Conservation (phyloP, 495 filamentous ascomycete genomes). For the Endocarpon pusillum region DNA sequence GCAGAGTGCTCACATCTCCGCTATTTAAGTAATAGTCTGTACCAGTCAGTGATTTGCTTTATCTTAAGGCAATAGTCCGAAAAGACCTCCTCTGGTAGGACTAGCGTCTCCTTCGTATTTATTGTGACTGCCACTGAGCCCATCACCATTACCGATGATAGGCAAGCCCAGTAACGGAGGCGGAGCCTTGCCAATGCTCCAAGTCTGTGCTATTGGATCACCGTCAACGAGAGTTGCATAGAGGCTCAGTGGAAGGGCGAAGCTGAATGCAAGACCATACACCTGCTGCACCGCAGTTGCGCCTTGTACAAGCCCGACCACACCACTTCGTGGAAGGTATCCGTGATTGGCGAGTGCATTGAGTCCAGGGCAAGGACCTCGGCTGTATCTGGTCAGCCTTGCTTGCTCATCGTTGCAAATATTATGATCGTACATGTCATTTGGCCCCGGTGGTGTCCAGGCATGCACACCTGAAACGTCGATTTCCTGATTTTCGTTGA, state of each 20-base stretch:
- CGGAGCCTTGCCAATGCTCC: slow-evolving; percentile 12
- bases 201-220: slow-evolving; percentile 8
- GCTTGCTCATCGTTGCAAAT: too few relatives aligned
- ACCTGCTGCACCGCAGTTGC: slow-evolving; percentile 3
- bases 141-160: slow-evolving; percentile 8
- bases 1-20: too few relatives aligned
- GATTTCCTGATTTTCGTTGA: slow-evolving; percentile 10
- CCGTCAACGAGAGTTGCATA: slow-evolving; percentile 12
- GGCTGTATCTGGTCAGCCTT: too few relatives aligned
- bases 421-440: slow-evolving; percentile 21
- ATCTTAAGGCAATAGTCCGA: too few relatives aligned
- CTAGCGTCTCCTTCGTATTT: slow-evolving; percentile 13
- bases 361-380: slow-evolving; percentile 36
- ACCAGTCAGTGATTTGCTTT: too few relatives aligned
- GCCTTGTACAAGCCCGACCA: slow-evolving; percentile 6
- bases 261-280: too few relatives aligned
- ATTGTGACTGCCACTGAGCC: slow-evolving; percentile 14
- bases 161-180: slow-evolving; percentile 6
- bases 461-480: slow-evolving; percentile 11
- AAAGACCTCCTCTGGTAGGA: neutral
- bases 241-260: too few relatives aligned
- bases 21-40: too few relatives aligned
- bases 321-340: slow-evolving; percentile 32
- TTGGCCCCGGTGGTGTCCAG: slow-evolving; percentile 11
- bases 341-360: slow-evolving; percentile 39